Evolutionary conservation across 352 stramenopile genomes (phyloP).

Genomic region (Elongisporangium prolatum): DNA sequence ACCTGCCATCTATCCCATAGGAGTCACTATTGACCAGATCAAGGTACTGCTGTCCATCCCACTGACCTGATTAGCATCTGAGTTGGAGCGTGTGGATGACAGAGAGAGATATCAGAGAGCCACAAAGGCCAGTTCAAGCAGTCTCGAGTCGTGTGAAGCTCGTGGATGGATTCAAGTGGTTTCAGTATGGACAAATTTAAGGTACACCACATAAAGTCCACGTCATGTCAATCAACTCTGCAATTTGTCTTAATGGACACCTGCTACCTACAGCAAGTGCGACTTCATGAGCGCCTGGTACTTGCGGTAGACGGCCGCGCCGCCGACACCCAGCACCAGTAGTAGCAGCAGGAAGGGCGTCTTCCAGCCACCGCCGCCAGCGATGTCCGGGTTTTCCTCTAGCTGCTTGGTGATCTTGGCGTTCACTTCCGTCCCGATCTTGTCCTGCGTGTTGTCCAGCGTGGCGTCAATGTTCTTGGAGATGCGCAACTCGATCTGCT

Average conservation of each 20-base stretch:
- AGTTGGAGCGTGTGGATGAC: not conserved
- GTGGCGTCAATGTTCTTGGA: constrained; percentile 53
- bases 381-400: constrained; percentile 58
- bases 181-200: not conserved
- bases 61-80: not conserved
- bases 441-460: constrained; percentile 53
- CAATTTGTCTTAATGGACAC: constrained; percentile 1
- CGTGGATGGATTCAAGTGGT: not conserved
- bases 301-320: constrained; percentile 71
- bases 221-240: not conserved
- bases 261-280: constrained; percentile 64
- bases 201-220: not conserved
- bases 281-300: constrained; percentile 85
- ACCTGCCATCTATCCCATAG: not conserved
- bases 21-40: not conserved
- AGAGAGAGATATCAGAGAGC: not conserved
- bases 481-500: constrained; percentile 65
- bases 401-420: constrained; percentile 77
- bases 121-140: not conserved
- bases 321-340: constrained; percentile 41
- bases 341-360: constrained; percentile 73
- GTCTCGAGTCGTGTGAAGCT: too few relatives aligned
- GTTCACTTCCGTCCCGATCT: constrained; percentile 57
- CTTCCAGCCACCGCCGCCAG: constrained; percentile 63
- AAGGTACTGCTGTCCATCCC: not conserved